phyloP scores from a whole-genome alignment of 108 stramenopile genomes.

The Aureococcus anophagefferens region DNA sequence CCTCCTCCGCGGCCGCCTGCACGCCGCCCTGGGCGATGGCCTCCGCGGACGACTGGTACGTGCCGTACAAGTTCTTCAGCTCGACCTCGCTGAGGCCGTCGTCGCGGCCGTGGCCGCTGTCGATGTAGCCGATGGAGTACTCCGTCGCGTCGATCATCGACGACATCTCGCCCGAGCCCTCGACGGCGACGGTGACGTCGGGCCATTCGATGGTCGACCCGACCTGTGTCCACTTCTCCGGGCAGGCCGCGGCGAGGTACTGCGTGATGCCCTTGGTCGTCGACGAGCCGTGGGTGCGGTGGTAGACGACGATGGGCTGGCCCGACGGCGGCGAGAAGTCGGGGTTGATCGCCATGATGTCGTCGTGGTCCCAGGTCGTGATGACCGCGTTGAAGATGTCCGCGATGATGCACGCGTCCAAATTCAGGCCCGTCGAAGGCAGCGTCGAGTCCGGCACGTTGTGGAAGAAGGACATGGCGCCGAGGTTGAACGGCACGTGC shows the following conservation, averaged over 20 bases:
- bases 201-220: conserved; percentile 45
- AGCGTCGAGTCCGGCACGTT: conserved; percentile 36
- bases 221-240: conserved; percentile 51
- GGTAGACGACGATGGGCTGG: conserved; percentile 54
- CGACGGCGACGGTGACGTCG: conserved; percentile 41
- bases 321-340: too few species aligned
- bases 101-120: conserved; percentile 61
- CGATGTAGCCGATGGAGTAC: conserved; percentile 72
- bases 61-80: conserved; percentile 51
- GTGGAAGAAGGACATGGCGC: conserved; percentile 64
- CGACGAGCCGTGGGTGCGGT: conserved; percentile 55
- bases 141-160: conserved; percentile 42
- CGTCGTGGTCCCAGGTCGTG: too few species aligned
- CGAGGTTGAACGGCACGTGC: conserved; percentile 63
- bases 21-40: conserved; percentile 50
- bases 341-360: too few species aligned
- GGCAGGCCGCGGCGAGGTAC: conserved; percentile 44
- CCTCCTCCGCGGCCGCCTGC: conserved; percentile 18
- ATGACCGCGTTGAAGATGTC: conserved; percentile 59
- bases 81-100: conserved; percentile 55
- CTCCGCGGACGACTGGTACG: conserved; percentile 43
- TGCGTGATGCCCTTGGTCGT: conserved; percentile 53
- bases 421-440: conserved; percentile 32
- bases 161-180: conserved; percentile 62
- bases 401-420: conserved; percentile 57